Evolutionary conservation across 371 early-diverging fungal species (phyloP).

Genomic region (Mortierella sp.): DNA sequence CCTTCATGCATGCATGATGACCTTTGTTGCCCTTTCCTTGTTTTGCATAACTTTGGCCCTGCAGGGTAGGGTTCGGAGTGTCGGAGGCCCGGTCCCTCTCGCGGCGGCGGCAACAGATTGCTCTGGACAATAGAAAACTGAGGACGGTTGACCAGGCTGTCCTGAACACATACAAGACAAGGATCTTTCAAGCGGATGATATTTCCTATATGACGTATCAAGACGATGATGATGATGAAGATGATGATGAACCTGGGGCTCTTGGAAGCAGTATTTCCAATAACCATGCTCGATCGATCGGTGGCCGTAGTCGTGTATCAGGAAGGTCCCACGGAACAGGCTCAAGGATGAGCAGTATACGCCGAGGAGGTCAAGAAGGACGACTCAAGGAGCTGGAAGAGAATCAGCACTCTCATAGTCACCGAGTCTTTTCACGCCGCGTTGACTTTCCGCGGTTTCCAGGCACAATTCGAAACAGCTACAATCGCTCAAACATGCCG

Average conservation of each 20-base stretch:
- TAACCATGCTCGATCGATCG: constrained; percentile 6
- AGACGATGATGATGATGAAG: constrained; percentile 23
- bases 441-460: not conserved
- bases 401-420: too few relatives aligned
- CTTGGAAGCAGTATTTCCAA: not conserved
- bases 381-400: too few relatives aligned
- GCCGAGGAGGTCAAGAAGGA: too few relatives aligned
- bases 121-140: constrained; percentile 23
- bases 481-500: not conserved
- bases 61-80: constrained; percentile 48
- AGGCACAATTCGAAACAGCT: not conserved
- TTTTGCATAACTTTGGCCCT: not conserved
- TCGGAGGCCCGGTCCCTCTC: constrained; percentile 31
- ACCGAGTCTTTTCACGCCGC: constrained; percentile 13
- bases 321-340: too few relatives aligned
- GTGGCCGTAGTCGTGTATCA: too few relatives aligned
- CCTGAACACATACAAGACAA: constrained; percentile 34
- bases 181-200: constrained; percentile 35
- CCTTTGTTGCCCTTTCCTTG: too few relatives aligned
- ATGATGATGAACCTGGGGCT: not conserved
- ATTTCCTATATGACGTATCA: constrained; percentile 24
- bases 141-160: constrained; percentile 40
- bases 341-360: constrained; percentile 5
- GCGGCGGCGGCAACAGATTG: constrained; percentile 26
- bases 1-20: constrained; percentile 1